phyloP scores from a whole-genome alignment of 1,139 yeast species.

The Protomyces pachydermus region DNA sequence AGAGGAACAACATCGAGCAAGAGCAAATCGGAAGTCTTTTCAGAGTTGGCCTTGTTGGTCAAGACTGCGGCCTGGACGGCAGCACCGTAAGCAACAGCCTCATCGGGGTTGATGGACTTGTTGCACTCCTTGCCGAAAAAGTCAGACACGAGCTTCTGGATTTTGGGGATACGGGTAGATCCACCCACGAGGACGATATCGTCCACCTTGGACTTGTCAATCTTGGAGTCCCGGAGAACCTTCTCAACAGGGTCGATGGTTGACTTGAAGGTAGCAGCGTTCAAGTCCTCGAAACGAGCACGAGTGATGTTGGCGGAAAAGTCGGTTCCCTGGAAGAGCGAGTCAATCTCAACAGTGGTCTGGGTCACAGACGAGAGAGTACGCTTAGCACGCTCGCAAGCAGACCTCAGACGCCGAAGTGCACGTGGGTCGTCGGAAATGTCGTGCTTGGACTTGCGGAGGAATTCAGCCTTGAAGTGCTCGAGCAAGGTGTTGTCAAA shows the following conservation, averaged over 20 bases:
- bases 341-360: constrained; percentile 81
- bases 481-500: constrained; percentile 76
- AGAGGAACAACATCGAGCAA: constrained; percentile 98
- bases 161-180: constrained; percentile 91
- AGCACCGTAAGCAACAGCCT: constrained; percentile 98
- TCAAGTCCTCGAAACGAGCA: constrained; percentile 86
- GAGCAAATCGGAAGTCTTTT: constrained; percentile 94
- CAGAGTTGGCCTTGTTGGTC: constrained; percentile 96
- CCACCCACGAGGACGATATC: constrained; percentile 90
- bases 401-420: constrained; percentile 81
- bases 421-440: constrained; percentile 73
- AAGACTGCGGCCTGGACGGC: constrained; percentile 99
- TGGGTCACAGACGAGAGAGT: constrained; percentile 80
- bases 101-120: constrained; percentile 87
- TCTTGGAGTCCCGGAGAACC: constrained; percentile 75
- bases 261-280: constrained; percentile 78
- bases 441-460: constrained; percentile 78
- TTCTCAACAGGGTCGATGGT: constrained; percentile 81
- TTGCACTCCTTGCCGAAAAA: constrained; percentile 87
- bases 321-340: constrained; percentile 74
- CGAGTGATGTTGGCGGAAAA: constrained; percentile 78
- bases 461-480: constrained; percentile 75
- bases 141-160: constrained; percentile 78
- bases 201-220: constrained; percentile 72
- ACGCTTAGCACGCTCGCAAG: constrained; percentile 91